Base-by-base conservation (phyloP, 768 basidiomycete genomes). In the Hygrocybe coccinea region DNA sequence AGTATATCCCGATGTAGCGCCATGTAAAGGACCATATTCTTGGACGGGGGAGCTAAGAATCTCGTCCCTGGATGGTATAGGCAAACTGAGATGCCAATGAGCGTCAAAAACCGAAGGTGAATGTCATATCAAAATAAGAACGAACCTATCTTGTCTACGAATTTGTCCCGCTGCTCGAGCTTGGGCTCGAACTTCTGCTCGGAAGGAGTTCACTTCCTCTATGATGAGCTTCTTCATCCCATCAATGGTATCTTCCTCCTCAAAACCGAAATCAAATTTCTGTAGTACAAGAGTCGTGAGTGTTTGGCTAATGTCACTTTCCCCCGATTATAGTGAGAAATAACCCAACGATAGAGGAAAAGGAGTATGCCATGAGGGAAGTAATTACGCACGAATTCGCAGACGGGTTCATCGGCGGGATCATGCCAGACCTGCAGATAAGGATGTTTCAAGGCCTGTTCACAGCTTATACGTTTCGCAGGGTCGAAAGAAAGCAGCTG, bases 361-460 rank as follows among this genome's bases (percentile, higher is more conserved):
- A n/a, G n/a, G 17, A 15, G 12, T 25, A 9, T 36, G 8, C 6
- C 48, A 35, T 33, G 33, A 43, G 45, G 17, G 35, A 11, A 39
- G 25, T 11, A 5, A 46, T 15, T 38, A 52, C 78, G 63, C 62
- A 92, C 93, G 48, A 80, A 70, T 36, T 90, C 84, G 69, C 93
- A 97, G 36, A 81, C 62, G 0, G 95, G 95, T 69, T 97, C 95
- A 67, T 98, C 95, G 9, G 89, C 84, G 17, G 94, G 94, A 69
- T 98, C 97, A 67, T 97, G 95, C 97, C 97, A 99, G 10, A 97
- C 97, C 57, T 89, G 83, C 58, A 91, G 74, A 73, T 98, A 99
- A 1, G 95, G 93, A 67, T 99, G 97, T 52, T 88, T 87, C 50
- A 99, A 76, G 1, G 97, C 97, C 66, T 97, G 86, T 65, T 97